Conservation (phyloP, 2,329 filamentous ascomycete species). For the Aspergillus terreus region DNA sequence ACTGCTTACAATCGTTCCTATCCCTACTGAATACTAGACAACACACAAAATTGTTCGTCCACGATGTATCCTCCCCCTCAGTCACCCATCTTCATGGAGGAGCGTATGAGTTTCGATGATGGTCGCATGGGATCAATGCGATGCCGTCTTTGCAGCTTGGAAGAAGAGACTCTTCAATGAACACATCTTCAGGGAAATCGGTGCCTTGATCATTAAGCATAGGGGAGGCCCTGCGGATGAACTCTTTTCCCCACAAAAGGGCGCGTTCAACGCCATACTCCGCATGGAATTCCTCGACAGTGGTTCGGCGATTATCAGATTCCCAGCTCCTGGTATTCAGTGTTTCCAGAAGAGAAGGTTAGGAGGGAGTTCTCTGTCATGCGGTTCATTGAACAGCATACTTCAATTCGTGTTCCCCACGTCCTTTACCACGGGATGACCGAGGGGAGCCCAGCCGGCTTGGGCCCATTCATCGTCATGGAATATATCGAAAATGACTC, state of each 20-base stretch:
- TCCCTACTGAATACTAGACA: too few relatives aligned
- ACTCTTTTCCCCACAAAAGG: conserved; percentile 4
- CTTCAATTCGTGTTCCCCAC: too few relatives aligned
- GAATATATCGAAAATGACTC: too few relatives aligned
- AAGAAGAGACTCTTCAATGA: neutral
- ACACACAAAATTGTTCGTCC: too few relatives aligned
- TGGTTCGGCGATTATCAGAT: conserved; percentile 15
- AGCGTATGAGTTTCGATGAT: neutral
- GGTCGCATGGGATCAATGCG: neutral
- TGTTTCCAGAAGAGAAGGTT: too few relatives aligned
- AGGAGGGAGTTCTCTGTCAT: too few relatives aligned
- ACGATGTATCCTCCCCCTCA: too few relatives aligned
- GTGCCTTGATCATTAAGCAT: conserved; percentile 5
- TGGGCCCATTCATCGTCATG: too few relatives aligned
- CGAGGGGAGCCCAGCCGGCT: too few relatives aligned
- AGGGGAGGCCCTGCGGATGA: conserved; percentile 1
- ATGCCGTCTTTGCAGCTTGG: neutral
- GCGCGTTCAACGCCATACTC: conserved; percentile 21
- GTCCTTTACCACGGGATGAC: too few relatives aligned
- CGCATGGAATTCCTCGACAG: conserved; percentile 17
- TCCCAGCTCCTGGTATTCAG: conserved; percentile 10
- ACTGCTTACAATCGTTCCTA: too few relatives aligned
- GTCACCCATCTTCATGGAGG: neutral
- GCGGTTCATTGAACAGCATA: too few relatives aligned
- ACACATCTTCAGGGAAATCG: conserved; percentile 5